Base-by-base conservation (phyloP, 169 alveolate species). In the Babesia microti region DNA sequence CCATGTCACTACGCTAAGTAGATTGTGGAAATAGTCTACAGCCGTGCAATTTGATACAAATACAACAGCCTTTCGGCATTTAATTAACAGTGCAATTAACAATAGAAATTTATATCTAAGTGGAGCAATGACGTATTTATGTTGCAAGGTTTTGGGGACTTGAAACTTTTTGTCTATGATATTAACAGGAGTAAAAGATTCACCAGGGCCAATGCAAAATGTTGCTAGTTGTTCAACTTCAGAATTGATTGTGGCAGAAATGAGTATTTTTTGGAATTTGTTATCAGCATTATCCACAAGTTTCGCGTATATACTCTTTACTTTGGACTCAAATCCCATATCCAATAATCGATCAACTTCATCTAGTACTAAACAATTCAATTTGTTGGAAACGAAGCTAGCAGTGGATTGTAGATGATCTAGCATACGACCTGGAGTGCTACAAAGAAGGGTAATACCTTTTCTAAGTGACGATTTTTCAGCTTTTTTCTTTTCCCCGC, bases 301-400 rank as follows among this genome's bases (percentile, higher is more conserved):
- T 29, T 34, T 41, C 48, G 48, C 41, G 63, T 47, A 55, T 2
- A 93, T 91, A 41, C 82, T 57, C 55, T 85, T 87, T 66, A 91
- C 72, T 71, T 91, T 92, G 27, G 81, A 80, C 51, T 88, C 92
- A 59, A 94, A 91, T 24, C 99, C 98, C 88, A 91, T 78, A 66
- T 91, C 98, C 29, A 95, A 78, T 39, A 94, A 78, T 51, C 96
- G 83, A 68, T 95, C 99, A 4, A 98, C 99, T 59, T 95, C 99
- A 75, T 95, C 99, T 22, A 95, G 66, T 4, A 95, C 89, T 24
- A 87, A 45, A 44, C 68, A 42, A 29, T 55, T 63, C 22, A 73
- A 52, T 26, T 87, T 88, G 32, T 75, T 55, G 41, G 79, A 72
- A 21, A 82, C 81, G 59, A 92, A 89, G 28, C 94, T 84, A 40